Conservation (phyloP, 768 basidiomycete species). For the Lentinula sp. region DNA sequence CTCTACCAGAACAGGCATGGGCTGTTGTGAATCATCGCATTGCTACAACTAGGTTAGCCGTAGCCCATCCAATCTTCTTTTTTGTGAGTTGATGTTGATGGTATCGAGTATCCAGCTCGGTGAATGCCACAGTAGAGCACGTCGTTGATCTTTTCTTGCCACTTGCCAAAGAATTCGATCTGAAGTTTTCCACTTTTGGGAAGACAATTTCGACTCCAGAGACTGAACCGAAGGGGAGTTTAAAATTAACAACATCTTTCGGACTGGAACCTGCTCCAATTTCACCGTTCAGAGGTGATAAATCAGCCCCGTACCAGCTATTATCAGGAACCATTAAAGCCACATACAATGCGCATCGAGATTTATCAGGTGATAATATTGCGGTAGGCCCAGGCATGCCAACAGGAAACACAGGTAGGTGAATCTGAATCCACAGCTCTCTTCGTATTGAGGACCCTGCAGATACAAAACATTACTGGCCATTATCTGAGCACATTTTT, state of each 20-base stretch:
- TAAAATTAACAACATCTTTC: slow-evolving; percentile 43
- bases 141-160: slow-evolving; percentile 38
- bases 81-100: slow-evolving; percentile 11
- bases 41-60: slow-evolving; percentile 45
- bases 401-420: slow-evolving; percentile 52
- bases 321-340: slow-evolving; percentile 64
- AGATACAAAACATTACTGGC: slow-evolving; percentile 61
- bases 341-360: slow-evolving; percentile 46
- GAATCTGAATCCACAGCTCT: neutral
- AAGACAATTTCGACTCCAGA: slow-evolving; percentile 22
- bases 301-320: slow-evolving; percentile 40
- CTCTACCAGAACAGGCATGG: slow-evolving; percentile 68
- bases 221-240: slow-evolving; percentile 30
- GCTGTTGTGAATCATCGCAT: slow-evolving; percentile 73
- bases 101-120: slow-evolving; percentile 25
- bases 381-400: slow-evolving; percentile 49
- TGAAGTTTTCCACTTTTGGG: slow-evolving; percentile 58
- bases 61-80: neutral
- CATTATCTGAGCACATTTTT: slow-evolving; percentile 57
- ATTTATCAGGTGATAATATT: slow-evolving; percentile 25
- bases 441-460: slow-evolving; percentile 13
- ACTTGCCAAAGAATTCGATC: slow-evolving; percentile 47
- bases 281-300: slow-evolving; percentile 37
- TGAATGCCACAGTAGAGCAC: slow-evolving; percentile 37
- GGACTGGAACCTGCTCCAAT: slow-evolving; percentile 65